These are phyloP conservation scores for Rutstroemia sp. DNA, from an alignment of 2,329 filamentous ascomycete species.

Conservation along the genomic window DNA sequence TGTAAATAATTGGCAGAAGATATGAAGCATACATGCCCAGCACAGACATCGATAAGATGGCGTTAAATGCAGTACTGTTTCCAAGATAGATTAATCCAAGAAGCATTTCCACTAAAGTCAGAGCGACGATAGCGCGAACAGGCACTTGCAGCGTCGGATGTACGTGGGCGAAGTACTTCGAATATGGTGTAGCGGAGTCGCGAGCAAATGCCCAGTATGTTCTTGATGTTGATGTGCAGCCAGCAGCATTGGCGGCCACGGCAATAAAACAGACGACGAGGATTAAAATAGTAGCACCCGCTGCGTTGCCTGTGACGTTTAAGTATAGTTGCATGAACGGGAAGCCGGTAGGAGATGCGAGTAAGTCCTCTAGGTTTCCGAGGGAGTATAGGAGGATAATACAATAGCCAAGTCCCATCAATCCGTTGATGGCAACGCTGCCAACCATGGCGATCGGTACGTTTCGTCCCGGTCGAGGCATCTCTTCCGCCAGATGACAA, in stretches of 20 bases:
- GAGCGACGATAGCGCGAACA: slow-evolving; percentile 32
- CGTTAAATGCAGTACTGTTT: slow-evolving; percentile 39
- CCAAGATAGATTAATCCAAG: slow-evolving; percentile 41
- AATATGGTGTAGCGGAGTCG: slow-evolving; percentile 32
- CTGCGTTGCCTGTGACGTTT: slow-evolving; percentile 30
- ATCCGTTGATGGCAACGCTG: slow-evolving; percentile 37
- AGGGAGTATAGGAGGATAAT: slow-evolving; percentile 38
- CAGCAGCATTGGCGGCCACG: slow-evolving; percentile 39
- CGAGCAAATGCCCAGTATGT: slow-evolving; percentile 40
- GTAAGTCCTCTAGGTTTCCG: slow-evolving; percentile 33
- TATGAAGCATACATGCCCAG: slow-evolving; percentile 39
- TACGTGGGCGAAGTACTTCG: slow-evolving; percentile 34
- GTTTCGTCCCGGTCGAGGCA: slow-evolving; percentile 35
- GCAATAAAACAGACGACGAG: slow-evolving; percentile 32
- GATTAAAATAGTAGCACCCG: not conserved
- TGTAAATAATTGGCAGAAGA: slow-evolving; percentile 33
- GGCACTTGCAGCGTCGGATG: slow-evolving; percentile 30
- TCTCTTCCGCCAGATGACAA: slow-evolving; percentile 40
- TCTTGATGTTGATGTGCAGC: slow-evolving; percentile 36
- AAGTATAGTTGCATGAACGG: slow-evolving; percentile 39
- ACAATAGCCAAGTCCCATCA: slow-evolving; percentile 37
- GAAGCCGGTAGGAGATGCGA: slow-evolving; percentile 37
- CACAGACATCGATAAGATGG: slow-evolving; percentile 38
- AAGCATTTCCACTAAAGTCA: slow-evolving; percentile 37
- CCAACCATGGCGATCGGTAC: slow-evolving; percentile 38